A percentile compares a stretch with the other conserved stretches of the same genome.
Evolutionary conservation across 768 basidiomycete species (phyloP).

Genomic region (Tulasnella sp.): DNA sequence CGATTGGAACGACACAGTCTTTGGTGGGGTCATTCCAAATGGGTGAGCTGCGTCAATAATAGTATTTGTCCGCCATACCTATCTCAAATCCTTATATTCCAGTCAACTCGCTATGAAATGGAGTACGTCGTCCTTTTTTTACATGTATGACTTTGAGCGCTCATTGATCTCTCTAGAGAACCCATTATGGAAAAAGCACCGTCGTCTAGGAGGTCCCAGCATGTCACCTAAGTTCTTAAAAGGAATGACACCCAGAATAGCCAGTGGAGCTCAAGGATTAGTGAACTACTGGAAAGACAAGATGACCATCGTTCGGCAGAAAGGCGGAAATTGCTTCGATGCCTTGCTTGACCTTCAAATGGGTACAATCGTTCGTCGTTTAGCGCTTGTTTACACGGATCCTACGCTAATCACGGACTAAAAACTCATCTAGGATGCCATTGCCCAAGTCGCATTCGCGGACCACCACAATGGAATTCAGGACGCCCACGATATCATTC

Average conservation of each 20-base stretch:
- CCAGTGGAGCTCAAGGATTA: neutral
- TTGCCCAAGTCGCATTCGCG: neutral
- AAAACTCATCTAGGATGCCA: neutral
- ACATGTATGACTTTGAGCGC: too few species aligned
- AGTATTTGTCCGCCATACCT: too few species aligned
- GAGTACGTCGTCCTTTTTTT: too few species aligned
- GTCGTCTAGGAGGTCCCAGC: neutral
- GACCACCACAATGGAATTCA: neutral
- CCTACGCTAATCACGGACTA: neutral
- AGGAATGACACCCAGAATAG: neutral
- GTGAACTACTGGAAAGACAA: neutral
- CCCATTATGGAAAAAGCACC: constrained; percentile 1
- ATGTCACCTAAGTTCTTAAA: constrained; percentile 1
- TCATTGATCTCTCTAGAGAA: too few species aligned
- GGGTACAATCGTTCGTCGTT: neutral
- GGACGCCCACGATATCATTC: neutral
- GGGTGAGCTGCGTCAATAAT: too few species aligned
- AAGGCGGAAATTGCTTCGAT: neutral
- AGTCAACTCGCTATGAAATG: too few species aligned
- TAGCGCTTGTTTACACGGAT: neutral
- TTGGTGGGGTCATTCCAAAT: too few species aligned
- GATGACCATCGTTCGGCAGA: neutral
- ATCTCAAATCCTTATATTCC: too few species aligned
- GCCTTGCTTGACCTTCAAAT: neutral
- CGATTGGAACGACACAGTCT: too few species aligned